phyloP scores from a whole-genome alignment of 1,139 yeast genomes.

The Debaryomyces nepalensis region DNA sequence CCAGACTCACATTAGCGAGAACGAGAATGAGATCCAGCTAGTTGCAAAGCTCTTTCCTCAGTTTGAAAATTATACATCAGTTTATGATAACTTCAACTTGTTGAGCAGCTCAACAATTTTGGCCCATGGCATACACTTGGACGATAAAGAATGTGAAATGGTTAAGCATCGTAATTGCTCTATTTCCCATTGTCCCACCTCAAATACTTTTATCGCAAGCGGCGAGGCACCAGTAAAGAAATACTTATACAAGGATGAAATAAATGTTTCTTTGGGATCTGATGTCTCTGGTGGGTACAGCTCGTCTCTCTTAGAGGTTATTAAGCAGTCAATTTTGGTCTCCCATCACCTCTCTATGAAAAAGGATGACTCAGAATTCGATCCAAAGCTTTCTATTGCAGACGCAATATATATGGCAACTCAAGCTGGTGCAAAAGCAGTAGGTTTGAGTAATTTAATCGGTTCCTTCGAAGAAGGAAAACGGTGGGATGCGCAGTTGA shows the following conservation, averaged over 20 bases:
- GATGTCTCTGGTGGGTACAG: slow-evolving; percentile 94
- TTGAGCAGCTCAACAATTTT: slow-evolving; percentile 70
- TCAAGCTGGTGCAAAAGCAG: slow-evolving; percentile 85
- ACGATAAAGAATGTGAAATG: slow-evolving; percentile 63
- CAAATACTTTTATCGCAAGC: slow-evolving; percentile 85
- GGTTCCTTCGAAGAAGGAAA: slow-evolving; percentile 82
- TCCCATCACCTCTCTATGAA: slow-evolving; percentile 84
- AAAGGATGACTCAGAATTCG: slow-evolving; percentile 26
- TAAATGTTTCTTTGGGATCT: slow-evolving; percentile 86
- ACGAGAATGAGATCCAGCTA: slow-evolving; percentile 72
- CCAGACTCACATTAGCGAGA: slow-evolving; percentile 92
- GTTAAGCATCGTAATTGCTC: slow-evolving; percentile 64
- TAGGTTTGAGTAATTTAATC: slow-evolving; percentile 57
- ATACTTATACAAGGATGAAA: slow-evolving; percentile 63
- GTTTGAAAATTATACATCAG: slow-evolving; percentile 69
- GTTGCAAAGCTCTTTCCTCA: slow-evolving; percentile 79
- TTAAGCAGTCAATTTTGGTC: slow-evolving; percentile 79
- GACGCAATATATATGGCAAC: slow-evolving; percentile 87
- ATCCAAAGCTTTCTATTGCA: slow-evolving; percentile 57
- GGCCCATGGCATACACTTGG: slow-evolving; percentile 87
- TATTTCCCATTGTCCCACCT: slow-evolving; percentile 91
- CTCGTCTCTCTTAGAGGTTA: slow-evolving; percentile 73
- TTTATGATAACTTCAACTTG: slow-evolving; percentile 68
- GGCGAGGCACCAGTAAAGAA: slow-evolving; percentile 85
- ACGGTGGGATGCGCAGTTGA: slow-evolving; percentile 81